phyloP scores from a whole-genome alignment of 352 stramenopile species.

The Phytophthora hibernalis region DNA sequence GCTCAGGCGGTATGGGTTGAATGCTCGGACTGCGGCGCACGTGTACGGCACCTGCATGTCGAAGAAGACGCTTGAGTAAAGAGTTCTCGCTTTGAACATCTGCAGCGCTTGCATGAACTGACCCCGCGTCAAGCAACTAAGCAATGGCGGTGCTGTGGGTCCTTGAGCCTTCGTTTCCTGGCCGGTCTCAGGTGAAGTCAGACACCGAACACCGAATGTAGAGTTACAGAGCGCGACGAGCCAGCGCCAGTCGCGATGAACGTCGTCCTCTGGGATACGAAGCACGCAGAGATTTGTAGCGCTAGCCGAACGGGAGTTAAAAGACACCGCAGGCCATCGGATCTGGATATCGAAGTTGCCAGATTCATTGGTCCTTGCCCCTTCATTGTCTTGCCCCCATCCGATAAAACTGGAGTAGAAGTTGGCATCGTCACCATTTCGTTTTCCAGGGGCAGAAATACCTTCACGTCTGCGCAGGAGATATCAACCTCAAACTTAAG shows the following conservation, averaged over 20 bases:
- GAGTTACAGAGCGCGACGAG: constrained; percentile 67
- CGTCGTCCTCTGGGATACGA: constrained; percentile 58
- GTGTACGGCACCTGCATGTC: constrained; percentile 86
- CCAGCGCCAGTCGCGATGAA: constrained; percentile 71
- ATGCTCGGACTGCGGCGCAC: constrained; percentile 74
- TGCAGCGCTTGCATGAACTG: constrained; percentile 81
- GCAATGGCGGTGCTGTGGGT: constrained; percentile 34
- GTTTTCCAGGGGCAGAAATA: constrained; percentile 43
- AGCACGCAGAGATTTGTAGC: constrained; percentile 39
- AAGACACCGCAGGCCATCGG: constrained; percentile 28
- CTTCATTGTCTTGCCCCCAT: constrained; percentile 21
- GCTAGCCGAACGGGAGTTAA: neutral
- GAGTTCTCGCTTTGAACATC: constrained; percentile 66
- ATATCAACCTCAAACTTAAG: constrained; percentile 51
- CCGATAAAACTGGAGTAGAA: constrained; percentile 37
- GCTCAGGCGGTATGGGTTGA: constrained; percentile 79
- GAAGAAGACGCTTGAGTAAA: constrained; percentile 87
- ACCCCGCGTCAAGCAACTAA: constrained; percentile 71
- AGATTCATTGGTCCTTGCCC: constrained; percentile 17
- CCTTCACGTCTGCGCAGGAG: constrained; percentile 38
- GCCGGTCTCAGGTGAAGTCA: constrained; percentile 23
- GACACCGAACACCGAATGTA: constrained; percentile 51
- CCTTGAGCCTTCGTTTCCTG: constrained; percentile 4
- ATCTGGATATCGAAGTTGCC: constrained; percentile 47
- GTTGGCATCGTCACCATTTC: constrained; percentile 11